These are phyloP conservation scores for Rhododendron molle DNA, from an alignment of 148 eudicot genomes.

Conservation along the genomic window DNA sequence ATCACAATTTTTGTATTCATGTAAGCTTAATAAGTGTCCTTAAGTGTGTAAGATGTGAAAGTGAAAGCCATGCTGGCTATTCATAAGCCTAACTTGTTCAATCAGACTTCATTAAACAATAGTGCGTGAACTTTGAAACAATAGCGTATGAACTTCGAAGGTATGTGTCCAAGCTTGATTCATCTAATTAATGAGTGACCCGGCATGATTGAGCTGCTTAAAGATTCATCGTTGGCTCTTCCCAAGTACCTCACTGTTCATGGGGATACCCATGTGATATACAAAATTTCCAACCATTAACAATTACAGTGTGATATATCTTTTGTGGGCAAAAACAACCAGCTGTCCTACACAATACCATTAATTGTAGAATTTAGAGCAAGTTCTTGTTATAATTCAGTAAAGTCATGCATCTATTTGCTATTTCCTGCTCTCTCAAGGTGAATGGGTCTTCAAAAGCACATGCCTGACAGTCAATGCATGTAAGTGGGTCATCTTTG, in stretches of 20 bases:
- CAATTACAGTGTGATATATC: neutral
- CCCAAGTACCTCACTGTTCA: neutral
- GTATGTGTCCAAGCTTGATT: neutral
- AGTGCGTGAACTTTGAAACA: too few relatives aligned
- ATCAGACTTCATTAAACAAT: neutral
- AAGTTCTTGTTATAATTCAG: neutral
- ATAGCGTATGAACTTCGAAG: too few relatives aligned
- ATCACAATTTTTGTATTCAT: neutral
- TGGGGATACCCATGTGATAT: neutral
- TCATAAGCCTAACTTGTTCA: neutral
- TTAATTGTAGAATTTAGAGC: neutral
- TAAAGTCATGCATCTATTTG: too few relatives aligned
- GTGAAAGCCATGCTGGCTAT: neutral
- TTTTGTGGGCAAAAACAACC: neutral
- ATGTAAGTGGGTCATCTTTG: conserved; percentile 79
- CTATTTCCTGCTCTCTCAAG: neutral
- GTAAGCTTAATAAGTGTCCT: neutral
- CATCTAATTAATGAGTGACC: neutral
- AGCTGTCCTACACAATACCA: neutral
- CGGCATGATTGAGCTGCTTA: neutral
- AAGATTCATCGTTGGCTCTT: neutral
- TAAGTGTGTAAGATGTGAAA: neutral
- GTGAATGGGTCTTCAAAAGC: conserved; percentile 4
- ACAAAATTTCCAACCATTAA: neutral
- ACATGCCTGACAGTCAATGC: conserved; percentile 70